Percentiles rank a stretch among this genome's conserved stretches.
Conservation (phyloP, 305 asterid genomes). For the Solanum hybrid region DNA sequence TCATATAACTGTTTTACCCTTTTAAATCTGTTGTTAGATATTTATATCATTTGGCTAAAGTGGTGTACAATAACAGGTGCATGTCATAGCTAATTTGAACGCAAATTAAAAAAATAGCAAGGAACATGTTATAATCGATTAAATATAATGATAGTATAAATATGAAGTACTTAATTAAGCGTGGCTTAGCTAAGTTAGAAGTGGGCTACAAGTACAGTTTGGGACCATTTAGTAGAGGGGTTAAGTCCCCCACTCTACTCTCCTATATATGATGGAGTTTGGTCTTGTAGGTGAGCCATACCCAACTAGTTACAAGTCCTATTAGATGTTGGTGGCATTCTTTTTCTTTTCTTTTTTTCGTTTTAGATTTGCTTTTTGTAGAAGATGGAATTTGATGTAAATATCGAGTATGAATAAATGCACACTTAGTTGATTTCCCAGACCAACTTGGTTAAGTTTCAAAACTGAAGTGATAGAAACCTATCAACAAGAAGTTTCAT, state of each 20-base stretch:
- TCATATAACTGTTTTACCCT: neutral
- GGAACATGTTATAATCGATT: neutral
- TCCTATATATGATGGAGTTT: neutral
- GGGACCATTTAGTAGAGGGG: neutral
- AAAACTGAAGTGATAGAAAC: neutral
- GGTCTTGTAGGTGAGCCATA: neutral
- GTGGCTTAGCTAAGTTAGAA: neutral
- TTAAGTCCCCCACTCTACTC: neutral
- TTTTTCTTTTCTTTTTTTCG: neutral
- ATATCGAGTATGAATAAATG: neutral
- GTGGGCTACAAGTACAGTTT: neutral
- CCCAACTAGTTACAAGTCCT: neutral
- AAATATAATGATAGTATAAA: neutral
- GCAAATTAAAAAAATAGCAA: neutral
- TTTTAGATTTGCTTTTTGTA: neutral
- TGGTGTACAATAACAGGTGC: neutral
- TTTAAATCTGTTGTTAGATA: neutral
- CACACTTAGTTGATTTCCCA: neutral
- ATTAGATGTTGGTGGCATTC: neutral
- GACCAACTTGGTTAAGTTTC: neutral
- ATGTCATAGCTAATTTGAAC: neutral
- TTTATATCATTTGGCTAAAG: neutral
- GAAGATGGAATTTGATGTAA: neutral
- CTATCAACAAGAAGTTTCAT: neutral
- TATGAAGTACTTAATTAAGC: neutral